Evolutionary conservation across 225 moss, liverwort and hornwort genomes (phyloP).

Genomic region (Lunularia cruciata): DNA sequence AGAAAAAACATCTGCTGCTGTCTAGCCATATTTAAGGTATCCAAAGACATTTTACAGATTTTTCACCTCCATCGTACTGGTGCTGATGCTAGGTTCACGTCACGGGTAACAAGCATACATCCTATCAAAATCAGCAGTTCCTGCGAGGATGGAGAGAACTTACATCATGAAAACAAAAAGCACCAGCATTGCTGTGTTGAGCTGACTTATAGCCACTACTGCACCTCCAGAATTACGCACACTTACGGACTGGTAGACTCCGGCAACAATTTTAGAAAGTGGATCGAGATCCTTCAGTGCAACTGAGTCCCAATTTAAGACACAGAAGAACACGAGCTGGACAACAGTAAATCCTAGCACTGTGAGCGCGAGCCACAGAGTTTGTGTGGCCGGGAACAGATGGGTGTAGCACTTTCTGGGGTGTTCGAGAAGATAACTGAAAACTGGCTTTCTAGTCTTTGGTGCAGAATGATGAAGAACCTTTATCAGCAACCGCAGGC

Average conservation of each 20-base stretch:
- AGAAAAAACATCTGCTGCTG: background rate
- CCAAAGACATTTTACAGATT: too few relatives aligned
- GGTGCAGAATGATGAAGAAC: constrained; percentile 25
- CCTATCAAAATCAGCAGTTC: too few relatives aligned
- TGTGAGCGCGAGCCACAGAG: constrained; percentile 55
- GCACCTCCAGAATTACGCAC: constrained; percentile 63
- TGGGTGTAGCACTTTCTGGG: constrained; percentile 63
- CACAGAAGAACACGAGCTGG: constrained; percentile 52
- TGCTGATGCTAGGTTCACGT: too few relatives aligned
- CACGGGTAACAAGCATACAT: too few relatives aligned
- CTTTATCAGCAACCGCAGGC: constrained; percentile 55
- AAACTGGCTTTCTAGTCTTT: constrained; percentile 43
- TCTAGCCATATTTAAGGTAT: too few relatives aligned
- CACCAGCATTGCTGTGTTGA: constrained; percentile 54
- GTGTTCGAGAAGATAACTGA: constrained; percentile 55
- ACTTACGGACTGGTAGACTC: constrained; percentile 65
- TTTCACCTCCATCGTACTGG: too few relatives aligned
- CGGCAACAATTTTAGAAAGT: constrained; percentile 50
- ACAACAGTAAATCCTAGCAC: constrained; percentile 55
- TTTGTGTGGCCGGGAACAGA: constrained; percentile 57
- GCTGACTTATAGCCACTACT: constrained; percentile 35
- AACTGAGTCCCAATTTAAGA: constrained; percentile 50
- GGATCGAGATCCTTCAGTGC: constrained; percentile 30
- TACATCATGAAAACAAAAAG: constrained; percentile 58
- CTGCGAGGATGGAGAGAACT: constrained; percentile 16